Evolutionary conservation across 257 asterid genomes (phyloP).

Genomic region (Coffea canephora): DNA sequence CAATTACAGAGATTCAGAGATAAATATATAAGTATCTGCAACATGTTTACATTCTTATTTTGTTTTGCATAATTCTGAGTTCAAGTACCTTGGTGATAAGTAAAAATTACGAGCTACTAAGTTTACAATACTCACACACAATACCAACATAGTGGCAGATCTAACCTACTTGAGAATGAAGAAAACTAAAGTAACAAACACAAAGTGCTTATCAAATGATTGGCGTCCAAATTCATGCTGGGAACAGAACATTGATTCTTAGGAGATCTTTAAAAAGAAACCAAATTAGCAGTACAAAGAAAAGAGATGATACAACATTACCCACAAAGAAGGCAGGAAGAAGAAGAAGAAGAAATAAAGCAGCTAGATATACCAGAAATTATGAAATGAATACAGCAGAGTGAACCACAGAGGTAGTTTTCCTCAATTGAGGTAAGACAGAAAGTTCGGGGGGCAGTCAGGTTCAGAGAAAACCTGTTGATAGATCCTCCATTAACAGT

Average conservation of each 20-base stretch:
- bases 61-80: background rate
- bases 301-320: background rate
- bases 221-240: background rate
- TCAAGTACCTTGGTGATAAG: background rate
- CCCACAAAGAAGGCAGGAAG: background rate
- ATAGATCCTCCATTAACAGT: conserved; percentile 52
- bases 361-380: background rate
- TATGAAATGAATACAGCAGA: background rate
- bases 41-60: background rate
- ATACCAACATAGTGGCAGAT: background rate
- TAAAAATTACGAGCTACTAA: background rate
- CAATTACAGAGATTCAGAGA: background rate
- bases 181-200: background rate
- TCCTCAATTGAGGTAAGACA: background rate
- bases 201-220: too few species aligned
- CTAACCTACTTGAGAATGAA: background rate
- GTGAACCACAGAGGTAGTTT: background rate
- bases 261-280: background rate
- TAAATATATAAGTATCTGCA: background rate
- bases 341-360: background rate
- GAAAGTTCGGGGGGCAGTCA: background rate
- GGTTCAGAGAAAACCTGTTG: conserved; percentile 33
- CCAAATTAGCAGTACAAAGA: too few species aligned
- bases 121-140: background rate
- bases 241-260: background rate